A percentile compares a stretch with the other conserved stretches of the same genome.
Evolutionary conservation across 148 eudicot species (phyloP).

Genomic region (Suaeda aralocaspica): DNA sequence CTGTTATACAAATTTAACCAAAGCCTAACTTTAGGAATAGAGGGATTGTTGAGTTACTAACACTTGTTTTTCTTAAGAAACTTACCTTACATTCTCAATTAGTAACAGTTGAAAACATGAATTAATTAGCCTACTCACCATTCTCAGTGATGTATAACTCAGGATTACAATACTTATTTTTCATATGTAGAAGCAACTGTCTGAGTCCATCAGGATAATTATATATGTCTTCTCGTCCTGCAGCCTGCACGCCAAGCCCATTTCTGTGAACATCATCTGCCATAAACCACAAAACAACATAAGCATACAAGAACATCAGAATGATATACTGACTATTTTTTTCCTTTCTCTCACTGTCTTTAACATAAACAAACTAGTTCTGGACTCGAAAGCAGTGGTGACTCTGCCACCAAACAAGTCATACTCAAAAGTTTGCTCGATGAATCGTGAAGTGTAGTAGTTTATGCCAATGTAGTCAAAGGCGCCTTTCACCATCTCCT

Average conservation of each 20-base stretch:
- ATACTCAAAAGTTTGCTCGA: not conserved
- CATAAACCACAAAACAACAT: not conserved
- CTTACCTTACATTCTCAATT: too few species aligned
- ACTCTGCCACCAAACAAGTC: not conserved
- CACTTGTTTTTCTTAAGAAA: too few species aligned
- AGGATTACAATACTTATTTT: conserved; percentile 5
- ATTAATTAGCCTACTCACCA: too few species aligned
- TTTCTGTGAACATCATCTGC: not conserved
- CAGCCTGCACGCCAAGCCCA: not conserved
- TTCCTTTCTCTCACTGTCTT: too few species aligned
- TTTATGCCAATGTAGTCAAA: conserved; percentile 17
- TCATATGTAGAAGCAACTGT: conserved; percentile 2
- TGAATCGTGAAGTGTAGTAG: conserved; percentile 13
- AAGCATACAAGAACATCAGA: not conserved
- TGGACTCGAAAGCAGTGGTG: not conserved
- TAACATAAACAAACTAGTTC: too few species aligned
- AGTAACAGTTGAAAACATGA: too few species aligned
- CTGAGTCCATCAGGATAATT: conserved; percentile 3
- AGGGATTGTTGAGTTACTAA: too few species aligned
- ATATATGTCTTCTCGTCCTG: conserved; percentile 12
- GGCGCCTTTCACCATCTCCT: not conserved
- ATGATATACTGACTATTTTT: too few species aligned
- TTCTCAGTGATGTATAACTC: conserved; percentile 12
- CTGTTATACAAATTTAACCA: too few species aligned
- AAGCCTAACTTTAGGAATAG: too few species aligned